A percentile compares a stretch with the other conserved stretches of the same genome.
phyloP scores from a whole-genome alignment of 805 yeast genomes.

The Ogataea pilisensis region DNA sequence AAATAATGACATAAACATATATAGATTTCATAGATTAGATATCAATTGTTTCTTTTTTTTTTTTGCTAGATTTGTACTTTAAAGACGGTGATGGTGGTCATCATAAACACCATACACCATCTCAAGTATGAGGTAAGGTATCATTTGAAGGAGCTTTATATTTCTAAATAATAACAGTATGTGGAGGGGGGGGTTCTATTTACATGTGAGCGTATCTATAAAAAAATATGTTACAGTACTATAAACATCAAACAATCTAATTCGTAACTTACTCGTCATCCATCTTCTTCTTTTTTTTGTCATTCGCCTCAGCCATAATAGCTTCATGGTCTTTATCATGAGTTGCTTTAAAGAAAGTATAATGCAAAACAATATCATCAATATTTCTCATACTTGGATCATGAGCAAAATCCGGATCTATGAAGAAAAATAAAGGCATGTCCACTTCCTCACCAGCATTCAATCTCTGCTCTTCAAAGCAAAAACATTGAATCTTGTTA shows the following conservation, averaged over 20 bases:
- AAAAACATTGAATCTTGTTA: slow-evolving; percentile 95
- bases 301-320: slow-evolving; percentile 21
- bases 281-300: slow-evolving; percentile 5
- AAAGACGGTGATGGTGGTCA: too few species aligned
- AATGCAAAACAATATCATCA: slow-evolving; percentile 85
- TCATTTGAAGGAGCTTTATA: too few species aligned
- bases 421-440: slow-evolving; percentile 97
- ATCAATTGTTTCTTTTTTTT: too few species aligned
- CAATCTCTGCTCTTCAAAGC: slow-evolving; percentile 93
- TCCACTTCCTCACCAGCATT: slow-evolving; percentile 97
- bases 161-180: too few species aligned
- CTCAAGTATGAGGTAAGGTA: too few species aligned
- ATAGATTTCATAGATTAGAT: background rate
- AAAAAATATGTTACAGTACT: too few species aligned
- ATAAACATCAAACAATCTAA: too few species aligned
- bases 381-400: slow-evolving; percentile 91
- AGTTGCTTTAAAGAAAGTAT: slow-evolving; percentile 77
- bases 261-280: too few species aligned
- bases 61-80: too few species aligned
- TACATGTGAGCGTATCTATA: too few species aligned
- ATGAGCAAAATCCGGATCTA: slow-evolving; percentile 91
- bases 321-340: slow-evolving; percentile 28
- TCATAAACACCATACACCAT: too few species aligned
- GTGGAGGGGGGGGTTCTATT: too few species aligned
- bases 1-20: background rate